Base-by-base conservation (phyloP, 352 stramenopile species). In the Globisporangium paddicum region DNA sequence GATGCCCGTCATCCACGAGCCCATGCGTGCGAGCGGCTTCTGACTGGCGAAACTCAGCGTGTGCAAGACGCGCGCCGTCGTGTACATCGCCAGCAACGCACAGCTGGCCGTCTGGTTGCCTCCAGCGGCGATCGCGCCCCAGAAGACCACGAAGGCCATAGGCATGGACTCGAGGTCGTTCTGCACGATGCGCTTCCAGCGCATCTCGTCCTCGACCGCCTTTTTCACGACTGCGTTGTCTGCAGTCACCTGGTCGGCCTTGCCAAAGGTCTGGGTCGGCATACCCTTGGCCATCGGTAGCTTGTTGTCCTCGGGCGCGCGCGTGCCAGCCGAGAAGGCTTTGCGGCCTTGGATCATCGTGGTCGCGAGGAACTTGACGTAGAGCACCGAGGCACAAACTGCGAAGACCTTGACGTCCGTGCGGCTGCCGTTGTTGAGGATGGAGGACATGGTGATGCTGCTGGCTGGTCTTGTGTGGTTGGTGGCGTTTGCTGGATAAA, bases 301-400 rank as follows among this genome's bases (percentile, higher is more conserved):
- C 59, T 58, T 51, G 44, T 62, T 69, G 60, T 81, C 72, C 46
- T 82, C 72, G 0, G 72, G 50, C 35, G 67, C 56, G 16, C 76
- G 73, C 21, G 69, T 82, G 58, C 77, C 77, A n/a, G 73, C 70
- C 8, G 60, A 53, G 51, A 86, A 89, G 18, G 66, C 70, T 46
- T 68, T 70, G 40, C 72, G 62, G 25, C 64, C 73, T 37, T 87
- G 76, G 35, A 77, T 67, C 60, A 82, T 79, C n/a, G 72, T 71
- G 18, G 72, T 71, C 3, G 32, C 71, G 60, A 87, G 42, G 55
- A 84, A 84, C 69, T 87, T 87, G 74, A 81, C 46, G 64, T 86
- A 89, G 38, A 86, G 72, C 45, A 75, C 52, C 5, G 60, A 55
- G 6, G 66, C 47, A 44, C 69, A 78, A 18, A 75, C 21, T 34